Evolutionary conservation across 2,329 filamentous ascomycete species (phyloP), one percentile per base, ranked within the genome.

Genomic region (Ilyonectria destructans): DNA sequence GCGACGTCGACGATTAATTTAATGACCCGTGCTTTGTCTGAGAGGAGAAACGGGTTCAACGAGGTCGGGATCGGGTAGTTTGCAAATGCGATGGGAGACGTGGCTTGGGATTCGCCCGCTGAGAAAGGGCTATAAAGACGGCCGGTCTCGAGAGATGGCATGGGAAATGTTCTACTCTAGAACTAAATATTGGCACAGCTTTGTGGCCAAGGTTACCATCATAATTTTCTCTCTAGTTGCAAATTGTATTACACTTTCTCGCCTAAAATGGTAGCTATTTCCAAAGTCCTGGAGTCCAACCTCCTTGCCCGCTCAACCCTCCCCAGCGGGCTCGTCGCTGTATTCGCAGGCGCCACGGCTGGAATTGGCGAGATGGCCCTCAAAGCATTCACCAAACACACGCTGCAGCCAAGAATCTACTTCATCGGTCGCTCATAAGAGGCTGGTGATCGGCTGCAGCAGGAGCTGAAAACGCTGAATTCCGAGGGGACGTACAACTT

Each of bases 301-400:
- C 55, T 62, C 7, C 57, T 59, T 0, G 65, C 65, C 9, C 10
- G 55, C 15, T 69, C 63, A 0, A 46, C 59, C 37, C 61, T 72
- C 1, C 72, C 69, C 2, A 15, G 58, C 8, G 68, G 68, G 21
- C 71, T 85, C 4, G 82, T 85, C 4, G 85, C 83, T 51, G 82
- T 88, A 29, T 88, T 89, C 62, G 83, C 87, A 4, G 86, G 87
- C 37, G 87, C 83, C 31, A 90, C 87, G 4, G 83, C 82, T 43
- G 87, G 87, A n/a, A 88, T 90, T 49, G 87, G 87, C 8, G 80
- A 86, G 67, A 76, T 81, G 13, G 83, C 86, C 0, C 76, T 88
- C 17, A 85, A 83, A 58, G 76, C 82, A 23, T 85, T 89, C 46
- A 81, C 82, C 12, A 80, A 82, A 46, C 72, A 82, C 19, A 76